A percentile compares a stretch with the other conserved stretches of the same genome.
These are phyloP conservation scores for Thermomucor indicae-seudaticae DNA, from an alignment of 371 early-diverging fungal species.

Conservation along the genomic window DNA sequence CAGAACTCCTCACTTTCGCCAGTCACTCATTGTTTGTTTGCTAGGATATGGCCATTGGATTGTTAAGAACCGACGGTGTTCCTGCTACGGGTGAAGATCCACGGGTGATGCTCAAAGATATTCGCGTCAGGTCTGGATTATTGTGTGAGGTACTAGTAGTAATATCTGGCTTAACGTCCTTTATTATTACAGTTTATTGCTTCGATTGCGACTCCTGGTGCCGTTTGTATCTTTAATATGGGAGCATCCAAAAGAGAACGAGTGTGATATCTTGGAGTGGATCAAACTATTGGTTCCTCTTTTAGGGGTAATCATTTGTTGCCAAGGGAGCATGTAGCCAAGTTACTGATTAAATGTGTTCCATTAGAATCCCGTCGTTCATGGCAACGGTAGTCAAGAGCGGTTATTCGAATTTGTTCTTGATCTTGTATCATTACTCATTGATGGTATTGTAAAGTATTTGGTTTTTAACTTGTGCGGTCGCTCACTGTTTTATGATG, in stretches of 20 bases:
- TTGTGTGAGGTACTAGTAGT: neutral
- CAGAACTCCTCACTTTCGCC: too few species aligned
- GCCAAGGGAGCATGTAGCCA: neutral
- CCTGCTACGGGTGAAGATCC: conserved; percentile 6
- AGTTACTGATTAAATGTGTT: conserved; percentile 2
- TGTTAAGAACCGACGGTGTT: conserved; percentile 15
- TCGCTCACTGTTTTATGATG: neutral
- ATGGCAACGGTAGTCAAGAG: conserved; percentile 62
- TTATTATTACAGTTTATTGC: conserved; percentile 22
- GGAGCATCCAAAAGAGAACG: conserved; percentile 45
- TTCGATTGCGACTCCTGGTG: conserved; percentile 50
- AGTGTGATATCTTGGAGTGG: conserved; percentile 49
- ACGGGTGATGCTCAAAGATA: conserved; percentile 32
- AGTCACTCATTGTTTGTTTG: too few species aligned
- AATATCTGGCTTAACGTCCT: neutral
- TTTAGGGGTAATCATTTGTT: conserved; percentile 34
- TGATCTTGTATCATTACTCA: conserved; percentile 54
- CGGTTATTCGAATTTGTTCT: conserved; percentile 57
- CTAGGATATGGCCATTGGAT: conserved; percentile 36
- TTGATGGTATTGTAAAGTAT: conserved; percentile 35
- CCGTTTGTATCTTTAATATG: conserved; percentile 55
- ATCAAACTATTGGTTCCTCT: conserved; percentile 29
- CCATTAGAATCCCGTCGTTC: conserved; percentile 47
- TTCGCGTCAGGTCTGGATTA: conserved; percentile 30
- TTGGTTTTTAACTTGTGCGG: neutral